These are phyloP conservation scores for Hypoxylon sp. DNA, from an alignment of 2,329 filamentous ascomycete species.

Conservation along the genomic window DNA sequence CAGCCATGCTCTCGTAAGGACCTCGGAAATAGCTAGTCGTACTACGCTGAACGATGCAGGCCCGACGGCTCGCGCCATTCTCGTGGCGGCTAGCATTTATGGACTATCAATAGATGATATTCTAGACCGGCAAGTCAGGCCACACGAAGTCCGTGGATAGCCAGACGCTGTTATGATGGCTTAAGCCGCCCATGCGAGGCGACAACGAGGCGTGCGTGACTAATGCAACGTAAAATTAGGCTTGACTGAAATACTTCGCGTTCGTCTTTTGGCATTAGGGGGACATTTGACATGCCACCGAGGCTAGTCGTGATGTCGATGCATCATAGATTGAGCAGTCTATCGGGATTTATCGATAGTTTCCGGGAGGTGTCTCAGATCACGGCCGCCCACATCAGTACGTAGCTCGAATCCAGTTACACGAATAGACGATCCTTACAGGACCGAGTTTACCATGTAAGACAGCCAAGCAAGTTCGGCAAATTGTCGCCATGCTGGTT, in stretches of 20 bases:
- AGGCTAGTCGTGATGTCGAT: conserved; percentile 5
- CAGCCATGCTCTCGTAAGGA: not conserved
- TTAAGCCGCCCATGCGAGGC: conserved; percentile 5
- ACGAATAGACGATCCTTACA: not conserved
- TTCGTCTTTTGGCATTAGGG: conserved; percentile 4
- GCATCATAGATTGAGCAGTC: conserved; percentile 7
- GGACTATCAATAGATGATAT: conserved; percentile 3
- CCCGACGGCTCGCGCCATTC: conserved; percentile 13
- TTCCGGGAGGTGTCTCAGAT: conserved; percentile 24
- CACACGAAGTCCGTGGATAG: conserved; percentile 6
- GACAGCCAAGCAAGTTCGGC: conserved; percentile 16
- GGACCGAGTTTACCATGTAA: conserved; percentile 15
- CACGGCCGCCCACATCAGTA: conserved; percentile 16
- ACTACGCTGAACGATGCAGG: not conserved
- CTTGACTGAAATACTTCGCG: not conserved
- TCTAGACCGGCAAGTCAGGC: conserved; percentile 3
- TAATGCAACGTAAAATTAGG: conserved; percentile 2
- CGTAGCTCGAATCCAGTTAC: not conserved
- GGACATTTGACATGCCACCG: not conserved
- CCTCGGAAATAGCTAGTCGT: not conserved
- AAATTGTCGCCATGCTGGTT: not conserved
- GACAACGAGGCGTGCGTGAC: not conserved
- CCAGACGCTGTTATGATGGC: not conserved
- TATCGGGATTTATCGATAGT: conserved; percentile 28
- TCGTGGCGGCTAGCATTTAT: conserved; percentile 7